Conservation (phyloP, 257 asterid species). For the Solanum chiquidenum region DNA sequence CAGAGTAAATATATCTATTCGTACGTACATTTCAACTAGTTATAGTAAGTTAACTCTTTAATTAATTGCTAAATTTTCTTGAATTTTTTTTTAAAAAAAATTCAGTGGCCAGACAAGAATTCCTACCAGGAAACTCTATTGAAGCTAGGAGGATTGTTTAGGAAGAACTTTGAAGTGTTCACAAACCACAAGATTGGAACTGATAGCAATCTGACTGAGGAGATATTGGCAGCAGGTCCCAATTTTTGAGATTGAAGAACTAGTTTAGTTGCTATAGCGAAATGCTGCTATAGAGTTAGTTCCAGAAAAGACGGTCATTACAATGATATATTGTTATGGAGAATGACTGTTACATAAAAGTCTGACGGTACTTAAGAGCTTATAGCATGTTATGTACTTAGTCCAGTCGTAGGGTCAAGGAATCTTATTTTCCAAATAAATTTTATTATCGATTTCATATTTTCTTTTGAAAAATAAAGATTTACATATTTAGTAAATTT, state of each 20-base stretch:
- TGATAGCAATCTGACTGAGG: constrained; percentile 46
- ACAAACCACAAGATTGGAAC: constrained; percentile 56
- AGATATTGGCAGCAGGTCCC: constrained; percentile 82
- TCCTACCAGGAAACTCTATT: constrained; percentile 53
- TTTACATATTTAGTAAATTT: neutral
- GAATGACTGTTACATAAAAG: neutral
- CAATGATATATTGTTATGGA: neutral
- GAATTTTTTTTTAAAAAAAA: too few species aligned
- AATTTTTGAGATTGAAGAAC: constrained; percentile 21
- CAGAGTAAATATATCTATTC: neutral
- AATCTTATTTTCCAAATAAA: neutral
- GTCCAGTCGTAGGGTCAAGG: neutral
- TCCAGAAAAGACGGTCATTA: neutral
- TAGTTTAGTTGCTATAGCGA: neutral
- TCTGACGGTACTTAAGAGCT: neutral
- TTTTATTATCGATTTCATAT: neutral
- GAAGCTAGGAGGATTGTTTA: constrained; percentile 68
- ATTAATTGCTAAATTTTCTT: neutral
- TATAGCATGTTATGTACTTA: neutral
- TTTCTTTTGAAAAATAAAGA: neutral
- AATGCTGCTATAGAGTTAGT: neutral
- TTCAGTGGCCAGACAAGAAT: constrained; percentile 65
- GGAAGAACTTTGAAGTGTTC: constrained; percentile 71
- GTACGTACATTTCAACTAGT: neutral
- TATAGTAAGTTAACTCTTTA: neutral